Evolutionary conservation across 1,139 yeast genomes (phyloP), one percentile per base, ranked within the genome.

Genomic region (Geotrichum cucujoidarum): DNA sequence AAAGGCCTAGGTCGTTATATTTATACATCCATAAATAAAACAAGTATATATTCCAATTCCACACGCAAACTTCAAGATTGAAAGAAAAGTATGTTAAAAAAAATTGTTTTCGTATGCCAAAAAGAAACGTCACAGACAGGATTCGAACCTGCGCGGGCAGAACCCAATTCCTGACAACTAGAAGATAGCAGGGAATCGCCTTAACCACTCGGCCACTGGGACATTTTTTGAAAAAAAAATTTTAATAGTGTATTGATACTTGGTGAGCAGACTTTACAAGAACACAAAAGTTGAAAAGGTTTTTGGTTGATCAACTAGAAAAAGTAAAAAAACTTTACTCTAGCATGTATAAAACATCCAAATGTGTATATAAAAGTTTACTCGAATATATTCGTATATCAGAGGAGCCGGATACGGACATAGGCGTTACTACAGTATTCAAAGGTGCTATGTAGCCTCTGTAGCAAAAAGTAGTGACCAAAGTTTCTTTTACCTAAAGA

Each of bases 201-300:
- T 39, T 39, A 39, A 39, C 42, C 42, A 39, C 42, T 39, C 42
- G 42, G 42, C 42, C 42, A 39, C 42, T 39, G 42, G 41, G 41
- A 38, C 42, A 17, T 8, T n/a, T 25, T 27, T 16, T 35, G 17
- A n/a, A 6, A 25, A 7, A 25, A 8, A 25, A 25, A 25, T 25
- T 25, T 25, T 8, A 25, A 25, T 13, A 25, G 13, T 8, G 13
- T 13, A 25, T 13, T 25, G 13, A 25, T 8, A 25, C 7, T 25
- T 25, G n/a, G n/a, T n/a, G n/a, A n/a, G 30, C 30, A 7, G 30
- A 25, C 30, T 8, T 25, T 13, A 25, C 7, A 25, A 25, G 30
- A n/a, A n/a, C n/a, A n/a, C n/a, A n/a, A n/a, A n/a, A n/a, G n/a
- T n/a, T n/a, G n/a, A n/a, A n/a, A n/a, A n/a, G n/a, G n/a, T n/a